These are phyloP conservation scores for Eleusine coracana DNA, from an alignment of 176 grass and related monocot species.

Conservation along the genomic window DNA sequence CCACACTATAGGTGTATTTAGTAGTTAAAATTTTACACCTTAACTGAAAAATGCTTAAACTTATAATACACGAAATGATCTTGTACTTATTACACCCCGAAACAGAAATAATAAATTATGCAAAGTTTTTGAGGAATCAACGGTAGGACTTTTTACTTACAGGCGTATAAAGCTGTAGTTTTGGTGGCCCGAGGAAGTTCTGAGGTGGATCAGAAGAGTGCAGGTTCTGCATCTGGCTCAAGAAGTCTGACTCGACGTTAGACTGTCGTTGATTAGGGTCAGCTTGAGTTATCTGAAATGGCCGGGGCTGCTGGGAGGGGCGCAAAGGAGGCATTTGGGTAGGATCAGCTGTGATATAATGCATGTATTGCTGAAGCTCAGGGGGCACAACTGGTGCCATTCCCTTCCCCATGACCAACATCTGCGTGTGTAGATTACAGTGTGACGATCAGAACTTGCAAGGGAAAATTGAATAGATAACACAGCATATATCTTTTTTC, in stretches of 20 bases:
- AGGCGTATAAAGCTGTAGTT: conserved; percentile 46
- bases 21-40: background rate
- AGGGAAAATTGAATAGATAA: background rate
- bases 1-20: background rate
- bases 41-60: background rate
- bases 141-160: background rate
- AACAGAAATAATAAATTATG: background rate
- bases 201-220: conserved; percentile 48
- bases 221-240: conserved; percentile 63
- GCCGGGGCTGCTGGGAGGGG: conserved; percentile 43
- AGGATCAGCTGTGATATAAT: conserved; percentile 48
- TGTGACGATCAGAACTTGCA: background rate
- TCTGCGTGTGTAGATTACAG: conserved; percentile 40
- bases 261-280: conserved; percentile 34
- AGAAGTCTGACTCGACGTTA: conserved; percentile 55
- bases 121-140: no score
- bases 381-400: conserved; percentile 71
- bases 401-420: conserved; percentile 76
- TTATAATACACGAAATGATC: background rate
- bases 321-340: conserved; percentile 39
- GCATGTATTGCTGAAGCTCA: conserved; percentile 71
- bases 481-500: background rate
- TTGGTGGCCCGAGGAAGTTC: conserved; percentile 60
- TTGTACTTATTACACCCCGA: background rate
- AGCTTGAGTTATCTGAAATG: conserved; percentile 55